Base-by-base conservation (phyloP, 345 rosid genomes). In the Firmiana major region DNA sequence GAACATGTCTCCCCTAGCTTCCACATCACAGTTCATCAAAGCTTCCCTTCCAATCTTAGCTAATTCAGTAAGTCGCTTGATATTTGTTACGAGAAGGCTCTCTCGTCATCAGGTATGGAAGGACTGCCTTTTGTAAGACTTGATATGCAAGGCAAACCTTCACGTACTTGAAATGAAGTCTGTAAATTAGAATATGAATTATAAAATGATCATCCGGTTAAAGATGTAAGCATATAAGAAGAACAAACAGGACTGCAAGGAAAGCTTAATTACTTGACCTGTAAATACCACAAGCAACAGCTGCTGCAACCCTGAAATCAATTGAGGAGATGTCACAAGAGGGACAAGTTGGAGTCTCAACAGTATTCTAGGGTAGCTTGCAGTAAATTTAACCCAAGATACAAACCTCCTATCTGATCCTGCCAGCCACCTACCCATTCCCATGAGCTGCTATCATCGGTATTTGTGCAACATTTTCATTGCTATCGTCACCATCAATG, bases 341-440 rank as follows among this genome's bases (percentile, higher is more conserved):
- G 99, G 99, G 64, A 85, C 68, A 45, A 93, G 98, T 83, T 96
- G 97, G 40, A 96, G 97, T 68, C 95, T 87, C 75, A 96, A 82
- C 31, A 98, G 99, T 63, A 91, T 69, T 77, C 99, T 98, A 21
- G 99, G 98, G 80, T 92, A 91, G 78, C 97, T 96, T 48, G 92
- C 79, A 22, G 99, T 96, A 72, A 84, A 89, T 83, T 96, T 96
- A 75, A 96, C 63, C 97, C 98, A 10, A 94, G 91, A 86, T 92
- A 91, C 80, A 93, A 77, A 59, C 99, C 99, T 77, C 99, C 97
- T 21, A 91, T 91, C 84, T 93, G 97, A 84, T 96, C 98, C 87
- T 96, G 99, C 99, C 99, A 93, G 77, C 99, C 97, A 77, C 99
- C 98, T 69, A 98, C 99, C 99, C 26, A 98, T 93, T 40, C 99